These are phyloP conservation scores for Volvox carteri DNA, from an alignment of 163 green algal species.

Conservation along the genomic window DNA sequence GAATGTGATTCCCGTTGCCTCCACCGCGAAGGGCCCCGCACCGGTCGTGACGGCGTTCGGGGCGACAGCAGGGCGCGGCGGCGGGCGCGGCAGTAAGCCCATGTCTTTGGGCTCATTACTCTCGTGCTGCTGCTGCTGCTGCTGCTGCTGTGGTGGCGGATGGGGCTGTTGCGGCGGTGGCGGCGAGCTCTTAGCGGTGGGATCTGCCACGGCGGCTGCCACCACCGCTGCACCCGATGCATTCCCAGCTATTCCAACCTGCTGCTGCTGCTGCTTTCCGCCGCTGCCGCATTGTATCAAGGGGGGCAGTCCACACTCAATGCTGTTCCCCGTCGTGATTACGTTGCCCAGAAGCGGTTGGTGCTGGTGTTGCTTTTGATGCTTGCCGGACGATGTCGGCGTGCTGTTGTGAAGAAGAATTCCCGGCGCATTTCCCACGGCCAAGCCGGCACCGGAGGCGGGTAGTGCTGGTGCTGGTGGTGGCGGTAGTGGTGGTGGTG, in stretches of 20 bases:
- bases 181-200: not conserved
- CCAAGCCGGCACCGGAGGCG: too few species aligned
- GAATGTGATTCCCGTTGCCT: not conserved
- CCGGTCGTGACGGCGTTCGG: slow-evolving; percentile 44
- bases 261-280: not conserved
- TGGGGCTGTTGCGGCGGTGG: not conserved
- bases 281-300: not conserved
- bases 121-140: not conserved
- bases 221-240: not conserved
- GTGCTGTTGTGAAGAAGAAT: too few species aligned
- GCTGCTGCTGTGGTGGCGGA: not conserved
- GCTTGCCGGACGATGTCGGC: too few species aligned
- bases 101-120: not conserved
- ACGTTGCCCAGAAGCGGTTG: slow-evolving; percentile 7
- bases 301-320: slow-evolving; percentile 26
- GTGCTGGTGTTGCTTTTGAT: not conserved
- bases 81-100: not conserved
- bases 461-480: not conserved
- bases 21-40: not conserved
- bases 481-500: not conserved
- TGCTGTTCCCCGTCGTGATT: slow-evolving; percentile 51
- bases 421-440: too few species aligned
- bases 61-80: not conserved
- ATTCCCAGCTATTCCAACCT: not conserved
- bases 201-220: not conserved